These are phyloP conservation scores for Aspergillus affinis DNA, from an alignment of 495 filamentous ascomycete genomes.

Conservation along the genomic window DNA sequence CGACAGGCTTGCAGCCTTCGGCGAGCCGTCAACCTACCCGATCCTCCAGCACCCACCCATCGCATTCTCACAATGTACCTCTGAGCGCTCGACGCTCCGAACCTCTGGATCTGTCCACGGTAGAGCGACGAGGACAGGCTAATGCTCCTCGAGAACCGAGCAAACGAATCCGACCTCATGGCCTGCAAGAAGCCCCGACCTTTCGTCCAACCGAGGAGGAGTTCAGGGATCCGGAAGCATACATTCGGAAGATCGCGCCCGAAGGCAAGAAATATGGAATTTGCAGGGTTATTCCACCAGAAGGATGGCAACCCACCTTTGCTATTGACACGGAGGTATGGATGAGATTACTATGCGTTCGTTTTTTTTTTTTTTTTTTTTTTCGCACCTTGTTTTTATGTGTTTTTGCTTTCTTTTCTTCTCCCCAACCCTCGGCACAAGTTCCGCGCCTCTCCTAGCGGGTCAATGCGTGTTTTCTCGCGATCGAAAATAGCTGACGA, in stretches of 20 bases:
- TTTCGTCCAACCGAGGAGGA: constrained; percentile 90
- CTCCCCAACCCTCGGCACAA: background rate
- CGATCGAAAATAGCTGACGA: constrained; percentile 9
- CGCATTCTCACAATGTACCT: constrained; percentile 57
- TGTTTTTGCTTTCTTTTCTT: background rate
- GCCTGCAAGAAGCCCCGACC: constrained; percentile 85
- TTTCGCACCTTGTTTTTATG: background rate
- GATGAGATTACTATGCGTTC: constrained; percentile 15
- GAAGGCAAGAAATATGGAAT: constrained; percentile 86
- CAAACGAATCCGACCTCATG: constrained; percentile 77
- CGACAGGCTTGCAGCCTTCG: constrained; percentile 38
- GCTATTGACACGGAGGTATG: constrained; percentile 96
- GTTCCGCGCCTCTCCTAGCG: background rate
- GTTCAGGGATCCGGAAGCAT: constrained; percentile 89
- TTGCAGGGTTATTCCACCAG: constrained; percentile 91
- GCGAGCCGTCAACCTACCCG: constrained; percentile 40
- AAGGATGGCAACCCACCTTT: constrained; percentile 90
- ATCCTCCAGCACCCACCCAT: constrained; percentile 45
- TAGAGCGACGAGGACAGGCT: constrained; percentile 84
- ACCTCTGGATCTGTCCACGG: constrained; percentile 81
- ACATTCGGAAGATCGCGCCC: constrained; percentile 83
- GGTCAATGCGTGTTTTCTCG: background rate
- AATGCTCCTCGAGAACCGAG: constrained; percentile 70
- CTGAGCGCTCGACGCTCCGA: constrained; percentile 68
- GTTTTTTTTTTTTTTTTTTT: background rate